Evolutionary conservation across 2,329 filamentous ascomycete genomes (phyloP), one percentile per base, ranked within the genome.

Genomic region (Aspergillus hortae): DNA sequence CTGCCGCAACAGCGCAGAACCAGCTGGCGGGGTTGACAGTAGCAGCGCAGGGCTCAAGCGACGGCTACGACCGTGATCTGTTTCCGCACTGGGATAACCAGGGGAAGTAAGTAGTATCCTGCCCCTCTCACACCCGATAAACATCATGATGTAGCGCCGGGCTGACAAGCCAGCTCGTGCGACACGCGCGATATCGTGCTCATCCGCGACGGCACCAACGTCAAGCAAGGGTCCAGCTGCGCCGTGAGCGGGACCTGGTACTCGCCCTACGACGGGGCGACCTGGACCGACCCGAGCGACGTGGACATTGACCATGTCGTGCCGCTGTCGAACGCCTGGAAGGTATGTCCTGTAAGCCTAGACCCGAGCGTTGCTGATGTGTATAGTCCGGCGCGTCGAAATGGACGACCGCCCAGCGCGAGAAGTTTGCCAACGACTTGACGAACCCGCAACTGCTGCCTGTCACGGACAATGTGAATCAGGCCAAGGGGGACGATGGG

Each of bases 241-340:
- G 72, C 78, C 0, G 85, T 79, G 0, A 83, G 81, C 3, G 89
- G 90, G 4, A 77, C 74, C 0, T 94, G 90, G 89, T 71, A 68
- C 38, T 86, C 82, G 33, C 86, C 87, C 0, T 94, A 88, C 66
- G 89, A 92, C 63, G 88, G 88, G 14, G 85, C 74, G 0, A 83
- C 77, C 1, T 90, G 87, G 86, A 86, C 82, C 0, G 74, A 76
- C 0, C 81, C 88, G 1, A 80, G 77, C 15, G 87, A 92, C 60
- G 69, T 94, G 1, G 88, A 92, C 60, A 92, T 94, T 54, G 90
- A 94, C 68, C 90, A 94, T 67, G 79, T 94, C 72, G 88, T 95
- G 2, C 89, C 90, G 1, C 69, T 95, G 55, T 86, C 86, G 66
- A 90, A 92, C 64, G 88, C 89, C 4, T 92, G 88, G 89, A 84